Percentiles rank a stretch among this genome's conserved stretches.
These are phyloP conservation scores for Amyloporia xantha DNA, from an alignment of 768 basidiomycete species.

Conservation along the genomic window DNA sequence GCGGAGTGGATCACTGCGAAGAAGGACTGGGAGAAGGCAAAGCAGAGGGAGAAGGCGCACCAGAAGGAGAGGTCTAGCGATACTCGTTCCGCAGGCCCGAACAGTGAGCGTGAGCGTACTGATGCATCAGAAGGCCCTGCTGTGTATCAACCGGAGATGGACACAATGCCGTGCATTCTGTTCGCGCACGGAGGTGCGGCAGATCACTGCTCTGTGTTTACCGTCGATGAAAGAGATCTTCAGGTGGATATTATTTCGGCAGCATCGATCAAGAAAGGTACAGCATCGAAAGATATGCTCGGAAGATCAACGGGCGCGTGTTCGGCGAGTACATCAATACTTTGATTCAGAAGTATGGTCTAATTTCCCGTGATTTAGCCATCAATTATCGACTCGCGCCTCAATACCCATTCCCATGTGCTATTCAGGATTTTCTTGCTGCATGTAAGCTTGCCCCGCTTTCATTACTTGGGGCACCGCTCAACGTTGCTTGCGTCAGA, in stretches of 20 bases:
- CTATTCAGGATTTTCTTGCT: slow-evolving; percentile 81
- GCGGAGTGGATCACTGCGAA: slow-evolving; percentile 84
- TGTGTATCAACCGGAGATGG: slow-evolving; percentile 62
- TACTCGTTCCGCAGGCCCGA: slow-evolving; percentile 5
- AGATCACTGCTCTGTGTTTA: not conserved
- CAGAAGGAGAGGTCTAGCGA: slow-evolving; percentile 24
- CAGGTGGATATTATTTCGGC: slow-evolving; percentile 82
- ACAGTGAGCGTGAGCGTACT: slow-evolving; percentile 2
- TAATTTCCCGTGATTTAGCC: slow-evolving; percentile 37
- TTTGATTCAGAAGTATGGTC: not conserved
- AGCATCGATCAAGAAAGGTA: slow-evolving; percentile 75
- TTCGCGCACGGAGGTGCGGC: slow-evolving; percentile 68
- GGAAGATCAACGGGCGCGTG: slow-evolving; percentile 89
- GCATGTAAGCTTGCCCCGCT: slow-evolving; percentile 52
- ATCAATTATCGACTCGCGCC: slow-evolving; percentile 86
- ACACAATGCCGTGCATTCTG: slow-evolving; percentile 78
- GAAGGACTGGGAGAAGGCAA: slow-evolving; percentile 74
- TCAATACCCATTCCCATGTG: slow-evolving; percentile 95
- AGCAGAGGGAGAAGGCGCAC: slow-evolving; percentile 46
- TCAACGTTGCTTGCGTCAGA: slow-evolving; percentile 39
- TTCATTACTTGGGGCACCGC: not conserved
- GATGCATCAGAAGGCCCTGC: slow-evolving; percentile 18
- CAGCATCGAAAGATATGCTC: slow-evolving; percentile 75
- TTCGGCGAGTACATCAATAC: slow-evolving; percentile 50
- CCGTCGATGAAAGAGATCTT: slow-evolving; percentile 14